Base-by-base conservation (phyloP, 2,329 filamentous ascomycete species). In the Onygenales sp. region DNA sequence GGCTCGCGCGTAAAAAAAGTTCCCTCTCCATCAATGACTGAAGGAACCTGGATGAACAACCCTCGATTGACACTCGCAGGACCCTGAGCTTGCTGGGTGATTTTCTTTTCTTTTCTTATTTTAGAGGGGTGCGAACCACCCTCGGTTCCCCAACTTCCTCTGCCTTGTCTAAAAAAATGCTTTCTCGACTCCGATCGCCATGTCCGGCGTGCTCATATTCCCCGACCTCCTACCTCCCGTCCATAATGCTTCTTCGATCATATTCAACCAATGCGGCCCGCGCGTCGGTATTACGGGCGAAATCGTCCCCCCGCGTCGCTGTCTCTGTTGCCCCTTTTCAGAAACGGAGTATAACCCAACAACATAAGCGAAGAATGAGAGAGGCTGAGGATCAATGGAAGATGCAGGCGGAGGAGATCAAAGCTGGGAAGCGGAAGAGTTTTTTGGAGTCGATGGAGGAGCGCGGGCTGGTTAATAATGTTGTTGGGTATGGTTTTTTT, bases 381-480 rank as follows among this genome's bases (percentile, higher is more conserved):
- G 70, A 71, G n/a, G 72, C 69, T 0, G 62, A 71, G 55, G 54
- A 64, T 43, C 64, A 72, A 60, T 76, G 73, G 73, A 60, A 62
- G 39, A 54, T 53, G 13, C 66, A 66, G 50, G 72, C 73, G 7
- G 51, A 69, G 52, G 69, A 74, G 51, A 76, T 76, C 54, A 66
- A 69, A 54, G 64, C 58, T 14, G 75, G 75, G 8, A 67, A 69
- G 53, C 66, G 69, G 55, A 69, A 73, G 58, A 72, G 65, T 54
- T 75, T 77, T 57, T 60, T 71, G 17, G 61, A 67, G 46, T 65
- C 73, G 38, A 60, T 78, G 32, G 74, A 77, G 57, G 71, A 75
- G 55, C 65, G 75, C 59, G 73, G 71, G 0, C 62, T 74, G 33
- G 54, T 78, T 45, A 70, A 77, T 58, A 68, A 74, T 60, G 68